phyloP scores from a whole-genome alignment of 176 grass and related monocot genomes.

The Guadua angustifolia region DNA sequence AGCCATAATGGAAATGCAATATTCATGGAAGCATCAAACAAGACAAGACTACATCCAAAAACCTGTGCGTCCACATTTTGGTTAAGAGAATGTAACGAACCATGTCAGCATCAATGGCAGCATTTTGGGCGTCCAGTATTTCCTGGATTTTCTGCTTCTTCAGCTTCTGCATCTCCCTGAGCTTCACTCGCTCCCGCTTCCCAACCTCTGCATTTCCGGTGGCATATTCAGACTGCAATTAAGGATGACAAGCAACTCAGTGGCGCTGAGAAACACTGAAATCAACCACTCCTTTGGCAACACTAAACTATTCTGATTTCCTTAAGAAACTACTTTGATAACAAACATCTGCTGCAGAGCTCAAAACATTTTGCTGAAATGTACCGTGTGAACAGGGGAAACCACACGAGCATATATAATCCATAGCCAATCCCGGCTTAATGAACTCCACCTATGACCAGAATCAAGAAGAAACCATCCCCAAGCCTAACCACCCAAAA shows the following conservation, averaged over 20 bases:
- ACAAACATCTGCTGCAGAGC: neutral
- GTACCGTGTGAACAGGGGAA: neutral
- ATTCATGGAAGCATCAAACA: neutral
- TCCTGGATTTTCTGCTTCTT: constrained; percentile 73
- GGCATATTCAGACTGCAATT: constrained; percentile 50
- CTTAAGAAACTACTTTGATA: neutral
- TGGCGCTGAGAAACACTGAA: neutral
- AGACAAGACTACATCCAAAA: constrained; percentile 13
- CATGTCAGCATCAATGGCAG: constrained; percentile 67
- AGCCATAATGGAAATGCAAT: neutral
- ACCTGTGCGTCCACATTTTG: neutral
- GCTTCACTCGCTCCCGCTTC: constrained; percentile 61
- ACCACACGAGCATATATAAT: neutral
- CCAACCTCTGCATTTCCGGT: constrained; percentile 51
- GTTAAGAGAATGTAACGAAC: constrained; percentile 30
- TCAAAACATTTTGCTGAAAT: neutral
- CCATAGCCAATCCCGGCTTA: neutral
- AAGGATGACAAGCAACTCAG: constrained; percentile 27
- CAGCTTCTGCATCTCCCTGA: constrained; percentile 66
- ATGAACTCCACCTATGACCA: neutral
- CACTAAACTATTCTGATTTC: neutral
- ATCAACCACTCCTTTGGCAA: neutral
- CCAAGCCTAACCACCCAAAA: too few relatives aligned
- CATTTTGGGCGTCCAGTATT: constrained; percentile 70
- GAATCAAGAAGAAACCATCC: neutral